These are phyloP conservation scores for Gossypium trilobum DNA, from an alignment of 441 rosid genomes.

Conservation along the genomic window DNA sequence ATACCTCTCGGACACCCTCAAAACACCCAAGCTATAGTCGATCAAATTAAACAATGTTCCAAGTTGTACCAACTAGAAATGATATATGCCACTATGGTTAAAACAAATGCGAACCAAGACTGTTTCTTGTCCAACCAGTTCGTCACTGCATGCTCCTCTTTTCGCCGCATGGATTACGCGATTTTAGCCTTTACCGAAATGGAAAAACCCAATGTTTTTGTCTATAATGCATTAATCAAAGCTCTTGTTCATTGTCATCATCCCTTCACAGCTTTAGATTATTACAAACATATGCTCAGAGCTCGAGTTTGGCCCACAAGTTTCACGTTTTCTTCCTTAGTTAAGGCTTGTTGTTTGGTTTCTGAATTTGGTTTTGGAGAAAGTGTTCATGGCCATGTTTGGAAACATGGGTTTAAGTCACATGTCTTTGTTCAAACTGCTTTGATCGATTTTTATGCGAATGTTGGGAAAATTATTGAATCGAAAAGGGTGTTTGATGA, in stretches of 20 bases:
- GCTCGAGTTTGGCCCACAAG: slow-evolving; percentile 40
- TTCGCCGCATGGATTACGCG: slow-evolving; percentile 25
- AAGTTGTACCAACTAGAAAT: slow-evolving; percentile 27
- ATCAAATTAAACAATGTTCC: slow-evolving; percentile 26
- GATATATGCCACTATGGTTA: slow-evolving; percentile 41
- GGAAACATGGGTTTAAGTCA: slow-evolving; percentile 35
- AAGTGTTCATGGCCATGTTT: slow-evolving; percentile 38
- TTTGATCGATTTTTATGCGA: slow-evolving; percentile 38
- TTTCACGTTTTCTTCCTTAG: slow-evolving; percentile 38
- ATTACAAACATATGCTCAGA: slow-evolving; percentile 32
- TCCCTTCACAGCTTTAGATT: slow-evolving; percentile 29
- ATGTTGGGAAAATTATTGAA: slow-evolving; percentile 20
- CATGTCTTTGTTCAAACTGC: slow-evolving; percentile 45
- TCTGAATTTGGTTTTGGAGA: slow-evolving; percentile 27
- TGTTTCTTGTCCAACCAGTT: slow-evolving; percentile 42
- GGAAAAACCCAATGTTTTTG: slow-evolving; percentile 38
- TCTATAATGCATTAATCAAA: slow-evolving; percentile 43
- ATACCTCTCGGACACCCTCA: slow-evolving; percentile 7
- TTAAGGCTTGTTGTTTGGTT: slow-evolving; percentile 34
- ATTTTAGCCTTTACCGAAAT: slow-evolving; percentile 30
- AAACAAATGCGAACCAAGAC: slow-evolving; percentile 33
- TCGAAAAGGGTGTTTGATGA: slow-evolving; percentile 46
- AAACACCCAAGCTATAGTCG: slow-evolving; percentile 10
- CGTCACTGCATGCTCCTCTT: slow-evolving; percentile 29
- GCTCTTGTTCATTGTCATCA: slow-evolving; percentile 24